Evolutionary conservation across 768 basidiomycete species (phyloP), one percentile per base, ranked within the genome.

Genomic region (Lactifluus echinatus): DNA sequence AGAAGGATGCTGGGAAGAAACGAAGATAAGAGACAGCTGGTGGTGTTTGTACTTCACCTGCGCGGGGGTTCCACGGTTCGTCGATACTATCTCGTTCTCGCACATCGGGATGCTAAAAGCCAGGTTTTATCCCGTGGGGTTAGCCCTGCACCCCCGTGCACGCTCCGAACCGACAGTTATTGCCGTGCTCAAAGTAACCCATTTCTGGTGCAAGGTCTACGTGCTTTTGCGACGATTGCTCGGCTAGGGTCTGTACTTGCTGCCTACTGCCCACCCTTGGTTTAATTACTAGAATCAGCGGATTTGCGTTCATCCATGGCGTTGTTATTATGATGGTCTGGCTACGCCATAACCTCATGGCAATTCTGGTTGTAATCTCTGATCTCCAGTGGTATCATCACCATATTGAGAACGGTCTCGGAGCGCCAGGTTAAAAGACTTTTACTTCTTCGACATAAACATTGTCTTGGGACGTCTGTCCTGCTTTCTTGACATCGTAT

Each of bases 1-100:
- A 73, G 66, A 62, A 55, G 48, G 61, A 23, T n/a, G 64, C 59
- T 54, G 55, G 63, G 34, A 53, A 54, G 61, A 60, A 51, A 51
- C 52, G 42, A 49, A 23, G 47, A 44, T 53, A 31, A 17, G 12
- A 21, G 33, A 2, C 34, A 26, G 24, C 3, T 8, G 40, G 21
- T 7, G 44, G 11, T 45, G 5, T 45, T 23, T 42, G 4, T n/a
- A 12, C 12, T 23, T 42, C 40, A 23, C 21, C 23, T 23, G 40
- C 11, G 21, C n/a, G 21, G 10, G 39, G 8, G 6, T 23, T 23
- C 2, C 40, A 23, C 8, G 44, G 26, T 45, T 47, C 31, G 31
- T 47, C 15, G 40, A 23, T 23, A 23, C 12, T 15, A 21, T 42
- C 21, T 12, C 10, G 7, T 42, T 6, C 21, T 23, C 3, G 40